Evolutionary conservation across 176 grass and related monocot genomes (phyloP).

Genomic region (Ananas comosus): DNA sequence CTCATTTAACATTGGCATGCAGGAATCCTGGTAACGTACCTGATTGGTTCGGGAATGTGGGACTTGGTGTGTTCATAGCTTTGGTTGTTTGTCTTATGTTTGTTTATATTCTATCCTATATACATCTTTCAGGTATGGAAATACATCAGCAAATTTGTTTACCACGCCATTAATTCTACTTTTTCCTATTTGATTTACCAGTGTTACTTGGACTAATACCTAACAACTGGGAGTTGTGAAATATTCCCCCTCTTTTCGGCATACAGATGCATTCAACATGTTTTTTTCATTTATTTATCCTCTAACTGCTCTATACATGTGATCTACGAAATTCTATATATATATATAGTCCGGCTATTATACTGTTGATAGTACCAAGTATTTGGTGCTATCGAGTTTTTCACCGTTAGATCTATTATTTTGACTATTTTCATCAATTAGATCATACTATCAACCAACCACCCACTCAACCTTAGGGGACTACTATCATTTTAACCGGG

Average conservation of each 20-base stretch:
- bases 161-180: conserved; percentile 3
- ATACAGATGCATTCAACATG: neutral
- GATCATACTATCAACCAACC: no score
- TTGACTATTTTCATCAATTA: no score
- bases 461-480: no score
- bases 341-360: no score
- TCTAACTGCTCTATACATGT: neutral
- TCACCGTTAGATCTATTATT: no score
- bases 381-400: no score
- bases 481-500: no score
- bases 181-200: neutral
- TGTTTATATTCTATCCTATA: conserved; percentile 90
- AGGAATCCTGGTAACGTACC: conserved; percentile 80
- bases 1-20: conserved; percentile 30
- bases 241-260: neutral
- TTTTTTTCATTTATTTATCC: neutral
- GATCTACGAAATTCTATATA: no score
- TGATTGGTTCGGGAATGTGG: conserved; percentile 71
- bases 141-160: conserved; percentile 9
- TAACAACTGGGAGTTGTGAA: neutral
- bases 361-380: no score
- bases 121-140: conserved; percentile 80
- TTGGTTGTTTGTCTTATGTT: conserved; percentile 54
- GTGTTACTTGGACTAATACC: neutral
- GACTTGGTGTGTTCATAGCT: conserved; percentile 57